These are phyloP conservation scores for Anthoceros angustus DNA, from an alignment of 225 moss, liverwort and hornwort species.

Conservation along the genomic window DNA sequence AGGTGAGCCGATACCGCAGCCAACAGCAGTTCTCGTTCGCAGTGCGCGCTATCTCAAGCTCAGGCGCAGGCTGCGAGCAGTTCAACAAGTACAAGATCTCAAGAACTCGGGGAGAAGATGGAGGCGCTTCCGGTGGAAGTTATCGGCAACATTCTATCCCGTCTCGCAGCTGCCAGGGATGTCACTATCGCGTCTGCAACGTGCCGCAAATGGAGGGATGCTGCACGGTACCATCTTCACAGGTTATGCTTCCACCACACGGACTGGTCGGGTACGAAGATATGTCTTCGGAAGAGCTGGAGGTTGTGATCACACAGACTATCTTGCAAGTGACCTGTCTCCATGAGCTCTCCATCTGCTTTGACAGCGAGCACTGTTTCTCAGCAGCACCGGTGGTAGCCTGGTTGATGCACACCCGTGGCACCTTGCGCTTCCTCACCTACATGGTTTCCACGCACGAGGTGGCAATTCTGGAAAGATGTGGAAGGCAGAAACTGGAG, in stretches of 20 bases:
- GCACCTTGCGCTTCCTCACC: slow-evolving; percentile 50
- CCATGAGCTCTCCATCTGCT: slow-evolving; percentile 40
- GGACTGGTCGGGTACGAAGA: slow-evolving; percentile 44
- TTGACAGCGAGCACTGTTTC: slow-evolving; percentile 32
- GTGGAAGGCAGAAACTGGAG: slow-evolving; percentile 51
- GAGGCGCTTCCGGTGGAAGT: slow-evolving; percentile 66
- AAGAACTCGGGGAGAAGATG: slow-evolving; percentile 17
- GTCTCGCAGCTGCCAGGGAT: slow-evolving; percentile 57
- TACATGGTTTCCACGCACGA: slow-evolving; percentile 48
- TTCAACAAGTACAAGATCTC: no score
- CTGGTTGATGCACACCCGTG: slow-evolving; percentile 70
- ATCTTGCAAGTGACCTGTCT: slow-evolving; percentile 55
- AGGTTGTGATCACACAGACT: slow-evolving; percentile 54
- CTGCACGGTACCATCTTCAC: slow-evolving; percentile 53
- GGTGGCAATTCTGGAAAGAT: slow-evolving; percentile 47
- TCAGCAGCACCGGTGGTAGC: slow-evolving; percentile 59
- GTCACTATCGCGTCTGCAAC: slow-evolving; percentile 57
- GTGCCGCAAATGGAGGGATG: slow-evolving; percentile 68
- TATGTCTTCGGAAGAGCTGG: slow-evolving; percentile 34
- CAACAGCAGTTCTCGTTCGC: no score
- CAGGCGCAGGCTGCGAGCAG: no score
- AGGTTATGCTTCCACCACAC: slow-evolving; percentile 33
- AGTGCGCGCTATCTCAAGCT: no score
- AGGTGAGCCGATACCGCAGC: no score
- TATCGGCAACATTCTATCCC: slow-evolving; percentile 64